Evolutionary conservation across 805 yeast species (phyloP), one percentile per base, ranked within the genome.

Genomic region (Saccharomyces mikatae): DNA sequence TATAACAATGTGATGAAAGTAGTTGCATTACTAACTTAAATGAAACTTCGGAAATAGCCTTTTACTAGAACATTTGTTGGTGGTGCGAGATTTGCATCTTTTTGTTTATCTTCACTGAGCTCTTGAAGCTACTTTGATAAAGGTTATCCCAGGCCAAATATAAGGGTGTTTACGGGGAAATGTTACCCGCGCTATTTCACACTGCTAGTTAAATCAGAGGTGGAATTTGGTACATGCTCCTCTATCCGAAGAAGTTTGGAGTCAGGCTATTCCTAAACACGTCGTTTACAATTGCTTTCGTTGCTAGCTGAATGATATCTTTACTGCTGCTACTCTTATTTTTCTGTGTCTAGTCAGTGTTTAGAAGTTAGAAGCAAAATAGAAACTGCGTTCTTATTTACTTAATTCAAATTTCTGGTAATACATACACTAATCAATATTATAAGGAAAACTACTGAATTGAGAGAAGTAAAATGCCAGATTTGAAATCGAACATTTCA

Each of bases 401-500:
- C n/a, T 21, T 21, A 3, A 30, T 27, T 8, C 22, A 14, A 36
- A 17, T 6, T 11, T 8, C 8, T 21, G 17, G 22, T 17, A 36
- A 6, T 36, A 17, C 44, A 14, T 26, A 47, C 28, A 36, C 30
- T 52, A 31, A 32, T 29, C 32, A 46, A 27, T 10, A 14, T 14
- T 10, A 28, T 29, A 28, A 17, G 21, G 36, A n/a, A 27, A 29
- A 36, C 13, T 26, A 14, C 28, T 41, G 30, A 22, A 5, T 32
- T 22, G 28, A 28, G 22, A 30, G 21, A 26, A 48, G 48, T 28
- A 30, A 41, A 22, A 54, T 52, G 55, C 52, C 52, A 50, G 51
- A 48, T 36, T 17, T 36, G 2, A n/a, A 36, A 24, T 32, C n/a
- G 17, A 31, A 36, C 9, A 17, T 24, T 17, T 36, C 10, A 17